Evolutionary conservation across 2,329 filamentous ascomycete genomes (phyloP), one percentile per base, ranked within the genome.

Genomic region (Amphichorda felina): DNA sequence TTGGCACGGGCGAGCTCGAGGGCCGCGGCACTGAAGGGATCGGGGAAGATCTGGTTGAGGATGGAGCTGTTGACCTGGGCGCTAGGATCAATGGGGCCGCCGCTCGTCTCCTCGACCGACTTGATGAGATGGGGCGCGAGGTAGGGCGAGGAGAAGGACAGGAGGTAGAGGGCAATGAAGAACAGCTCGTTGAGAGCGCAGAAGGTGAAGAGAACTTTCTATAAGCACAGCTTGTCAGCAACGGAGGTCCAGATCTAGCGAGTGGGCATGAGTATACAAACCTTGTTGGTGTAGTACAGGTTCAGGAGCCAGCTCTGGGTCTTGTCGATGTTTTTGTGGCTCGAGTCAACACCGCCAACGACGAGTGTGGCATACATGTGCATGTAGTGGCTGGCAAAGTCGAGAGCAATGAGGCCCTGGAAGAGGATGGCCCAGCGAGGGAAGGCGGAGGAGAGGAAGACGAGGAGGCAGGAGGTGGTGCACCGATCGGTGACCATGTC

Each of bases 401-500:
- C 91, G 49, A 98, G 64, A 37, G 82, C 82, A 58, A 98, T 94
- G 52, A 98, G 64, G 30, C 81, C 76, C 66, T 98, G 91, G 71
- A 98, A 98, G 40, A 96, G 54, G 47, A 96, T 87, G 44, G 85
- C 79, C 81, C 86, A 96, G 38, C 88, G 76, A 4, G 91, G 91
- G 63, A 94, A 98, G 15, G 91, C 91, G 11, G 86, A 93, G 28
- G 85, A 86, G 42, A 98, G 64, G 66, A 96, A 98, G 34, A 96
- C 88, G 33, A 98, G 75, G 48, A 98, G 64, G 59, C 91, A 98
- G 3, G 89, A 79, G 3, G 91, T 98, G 21, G 89, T 96, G 68
- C 91, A 96, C 41, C 91, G 82, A 61, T 98, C 91, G 14, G 91
- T 98, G 41, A 98, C 89, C 91, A 98, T 98, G 64, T 98, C 91